Conservation (phyloP, 805 yeast genomes). For the Naumovozyma baii region DNA sequence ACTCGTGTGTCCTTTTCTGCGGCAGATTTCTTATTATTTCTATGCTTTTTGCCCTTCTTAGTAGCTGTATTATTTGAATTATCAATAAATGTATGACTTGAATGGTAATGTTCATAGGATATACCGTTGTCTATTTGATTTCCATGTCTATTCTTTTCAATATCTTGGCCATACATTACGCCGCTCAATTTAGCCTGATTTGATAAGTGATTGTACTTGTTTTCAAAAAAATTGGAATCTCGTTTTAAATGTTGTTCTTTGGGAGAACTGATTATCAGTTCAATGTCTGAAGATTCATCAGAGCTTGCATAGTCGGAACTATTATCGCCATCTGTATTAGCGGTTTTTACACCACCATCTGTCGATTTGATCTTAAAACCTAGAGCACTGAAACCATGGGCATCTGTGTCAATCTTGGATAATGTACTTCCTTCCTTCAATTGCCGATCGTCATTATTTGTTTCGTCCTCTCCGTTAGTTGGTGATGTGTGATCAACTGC, state of each 20-base stretch:
- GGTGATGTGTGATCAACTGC: slow-evolving; percentile 3
- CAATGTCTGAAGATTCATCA: slow-evolving; percentile 8
- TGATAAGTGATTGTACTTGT: too few relatives aligned
- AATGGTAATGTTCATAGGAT: too few relatives aligned
- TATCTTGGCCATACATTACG: too few relatives aligned
- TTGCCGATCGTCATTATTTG: neutral
- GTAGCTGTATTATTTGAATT: neutral
- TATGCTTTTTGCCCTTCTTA: neutral
- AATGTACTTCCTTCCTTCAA: neutral
- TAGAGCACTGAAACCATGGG: neutral
- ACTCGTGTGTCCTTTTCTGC: slow-evolving; percentile 7
- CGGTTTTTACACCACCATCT: neutral
- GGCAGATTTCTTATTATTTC: neutral
- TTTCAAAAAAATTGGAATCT: too few relatives aligned
- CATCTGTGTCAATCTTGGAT: neutral
- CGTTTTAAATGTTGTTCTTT: neutral
- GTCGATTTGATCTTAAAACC: neutral
- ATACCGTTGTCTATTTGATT: neutral
- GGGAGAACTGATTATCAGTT: slow-evolving; percentile 15
- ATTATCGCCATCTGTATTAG: neutral
- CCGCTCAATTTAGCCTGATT: too few relatives aligned
- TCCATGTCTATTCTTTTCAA: too few relatives aligned
- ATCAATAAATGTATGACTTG: too few relatives aligned
- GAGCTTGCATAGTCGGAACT: neutral
- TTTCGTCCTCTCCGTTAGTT: neutral